Base-by-base conservation (phyloP, 2,329 filamentous ascomycete genomes). In the Phaeophleospora eucalypticola region DNA sequence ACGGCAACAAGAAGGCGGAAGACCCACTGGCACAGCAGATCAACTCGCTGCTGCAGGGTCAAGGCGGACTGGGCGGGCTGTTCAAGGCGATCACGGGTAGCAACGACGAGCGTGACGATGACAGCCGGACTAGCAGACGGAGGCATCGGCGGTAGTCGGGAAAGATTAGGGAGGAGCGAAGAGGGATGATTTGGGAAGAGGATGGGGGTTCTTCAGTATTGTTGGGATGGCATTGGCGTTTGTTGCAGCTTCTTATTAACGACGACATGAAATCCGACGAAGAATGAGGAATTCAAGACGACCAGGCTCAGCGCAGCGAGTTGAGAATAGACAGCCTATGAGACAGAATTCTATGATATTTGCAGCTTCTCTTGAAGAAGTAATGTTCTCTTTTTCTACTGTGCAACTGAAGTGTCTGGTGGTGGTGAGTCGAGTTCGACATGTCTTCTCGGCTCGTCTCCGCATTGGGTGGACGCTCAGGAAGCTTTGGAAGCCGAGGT, bases 1-100 rank as follows among this genome's bases (percentile, higher is more conserved):
- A 63, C 16, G 66, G 66, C 19, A 62, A 65, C 34, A 55, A 54
- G 12, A 63, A 62, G 39, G 27, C 46, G 4, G 62, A 60, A 14
- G 60, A 58, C 19, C 59, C 60, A 14, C 45, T 65, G 20, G 56
- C 58, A 18, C 52, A 57, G 34, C 60, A 60, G 49, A 57, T 65
- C 36, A 57, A 63, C 36, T 59, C 63, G 34, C 45, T 65, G 43
- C 47, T 65, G n/a, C 52, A 44, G 38, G 61, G 61, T 4, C 54
- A 57, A 40, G 61, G 61, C 17, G 52, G 54, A 8, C 55, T 56
- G 20, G 62, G 62, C 14, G 51, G 56, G 10, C 39, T 64, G 6
- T 59, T 62, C 46, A 57, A 58, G 46, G 50, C 48, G 10, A 41
- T 63, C 10, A 55, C 56, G 19, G 57, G 54, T 16, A 51, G 43